Base-by-base conservation (phyloP, 768 basidiomycete species). In the Mycena latifolia region DNA sequence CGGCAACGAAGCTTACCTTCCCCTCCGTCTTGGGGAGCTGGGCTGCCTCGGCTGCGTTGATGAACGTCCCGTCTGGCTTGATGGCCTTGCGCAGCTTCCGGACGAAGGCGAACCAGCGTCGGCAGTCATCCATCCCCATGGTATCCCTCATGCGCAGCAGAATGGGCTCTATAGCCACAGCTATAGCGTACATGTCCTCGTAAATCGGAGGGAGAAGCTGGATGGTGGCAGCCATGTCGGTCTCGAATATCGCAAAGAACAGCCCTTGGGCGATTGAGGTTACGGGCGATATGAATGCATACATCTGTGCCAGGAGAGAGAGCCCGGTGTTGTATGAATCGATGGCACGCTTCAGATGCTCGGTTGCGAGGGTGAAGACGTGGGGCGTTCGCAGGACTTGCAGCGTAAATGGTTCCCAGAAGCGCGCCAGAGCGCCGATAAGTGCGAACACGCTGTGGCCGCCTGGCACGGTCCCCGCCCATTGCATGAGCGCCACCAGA, bases 381-480 rank as follows among this genome's bases (percentile, higher is more conserved):
- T 12, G 1, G 37, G 27, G 20, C 11, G 14, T 8, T 7, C 24
- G 25, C 20, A 60, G 41, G 11, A 51, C n/a, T 4, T 28, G 20
- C 1, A 14, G 20, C 0, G 48, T 48, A 15, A 60, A 60, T 1
- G 58, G 58, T 1, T 60, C 58, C 58, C 58, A 60, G 48, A 28
- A 51, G 0, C 58, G 58, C 10, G 58, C 58, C 14, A 60, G 27
- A 7, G 48, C 58, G 12, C 58, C 58, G 27, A 60, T 51, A 27
- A 60, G 58, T 9, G n/a, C 6, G 37, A 60, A 60, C 11, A 60
- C 37, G 20, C 48, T 41, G 48, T 60, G 37, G 2, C 47, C 58
- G 35, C 6, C 37, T 31, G 20, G 58, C 33, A 10, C 20, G 9
- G 17, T 18, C 2, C 27, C n/a, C n/a, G 58, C 58, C 58, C 58